Percentiles rank a stretch among this genome's conserved stretches.
Evolutionary conservation across 768 basidiomycete species (phyloP).

Genomic region (Trametes cingulata): DNA sequence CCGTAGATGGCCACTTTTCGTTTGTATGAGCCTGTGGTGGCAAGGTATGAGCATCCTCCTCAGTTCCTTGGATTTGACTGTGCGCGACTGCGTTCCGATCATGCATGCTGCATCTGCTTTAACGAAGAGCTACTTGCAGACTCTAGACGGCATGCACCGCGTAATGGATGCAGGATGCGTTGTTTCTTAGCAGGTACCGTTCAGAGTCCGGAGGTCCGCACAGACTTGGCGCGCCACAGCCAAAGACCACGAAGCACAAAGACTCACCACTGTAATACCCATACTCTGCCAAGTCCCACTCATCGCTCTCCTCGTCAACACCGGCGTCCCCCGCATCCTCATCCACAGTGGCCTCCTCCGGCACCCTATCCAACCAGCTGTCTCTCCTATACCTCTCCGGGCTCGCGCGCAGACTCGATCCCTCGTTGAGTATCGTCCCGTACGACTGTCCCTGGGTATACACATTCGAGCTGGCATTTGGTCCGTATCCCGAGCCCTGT

Average conservation of each 20-base stretch:
- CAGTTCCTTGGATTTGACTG: too few species aligned
- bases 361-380: conserved; percentile 30
- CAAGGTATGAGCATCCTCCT: neutral
- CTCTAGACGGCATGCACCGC: too few species aligned
- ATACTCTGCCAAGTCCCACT: conserved; percentile 48
- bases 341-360: conserved; percentile 25
- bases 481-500: neutral
- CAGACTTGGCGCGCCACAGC: neutral
- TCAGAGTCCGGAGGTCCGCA: too few species aligned
- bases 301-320: conserved; percentile 40
- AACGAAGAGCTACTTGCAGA: too few species aligned
- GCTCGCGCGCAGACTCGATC: conserved; percentile 22
- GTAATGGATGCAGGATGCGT: too few species aligned
- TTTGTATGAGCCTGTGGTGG: conserved; percentile 61
- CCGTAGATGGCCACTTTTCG: conserved; percentile 56
- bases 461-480: neutral
- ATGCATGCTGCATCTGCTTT: too few species aligned
- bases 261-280: conserved; percentile 51
- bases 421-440: conserved; percentile 13
- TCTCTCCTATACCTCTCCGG: conserved; percentile 29
- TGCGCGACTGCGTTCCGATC: too few species aligned
- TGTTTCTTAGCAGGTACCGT: too few species aligned
- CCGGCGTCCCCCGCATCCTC: conserved; percentile 37
- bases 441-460: conserved; percentile 1
- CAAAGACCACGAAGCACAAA: neutral